A percentile compares a stretch with the other conserved stretches of the same genome.
Evolutionary conservation across 345 rosid species (phyloP).

Genomic region (Hibiscus mutabilis): DNA sequence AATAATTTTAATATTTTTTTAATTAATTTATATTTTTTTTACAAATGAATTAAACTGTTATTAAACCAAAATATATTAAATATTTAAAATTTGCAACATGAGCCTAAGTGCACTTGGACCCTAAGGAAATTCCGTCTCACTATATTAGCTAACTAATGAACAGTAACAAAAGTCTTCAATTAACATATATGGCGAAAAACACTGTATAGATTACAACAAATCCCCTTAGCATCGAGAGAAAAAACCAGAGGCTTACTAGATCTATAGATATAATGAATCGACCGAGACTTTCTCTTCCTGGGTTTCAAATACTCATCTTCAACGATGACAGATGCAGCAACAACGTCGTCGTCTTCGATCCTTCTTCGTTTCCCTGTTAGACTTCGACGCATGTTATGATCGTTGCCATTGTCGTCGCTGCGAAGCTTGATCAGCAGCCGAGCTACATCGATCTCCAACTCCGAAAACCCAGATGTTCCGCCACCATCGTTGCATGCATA

Average conservation of each 20-base stretch:
- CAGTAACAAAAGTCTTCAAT: no score
- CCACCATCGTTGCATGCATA: neutral
- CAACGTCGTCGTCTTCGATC: neutral
- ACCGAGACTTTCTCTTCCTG: neutral
- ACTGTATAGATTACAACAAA: no score
- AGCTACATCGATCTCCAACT: constrained; percentile 4
- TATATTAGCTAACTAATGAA: no score
- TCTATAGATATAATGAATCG: neutral
- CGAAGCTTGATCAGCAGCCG: neutral
- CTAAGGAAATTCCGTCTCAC: no score
- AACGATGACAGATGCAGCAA: neutral
- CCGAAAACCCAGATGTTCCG: neutral
- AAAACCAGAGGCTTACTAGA: neutral
- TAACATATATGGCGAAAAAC: no score
- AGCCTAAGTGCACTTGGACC: no score
- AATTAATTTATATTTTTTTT: no score
- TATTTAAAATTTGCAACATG: no score
- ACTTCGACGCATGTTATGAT: neutral
- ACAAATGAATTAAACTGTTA: no score
- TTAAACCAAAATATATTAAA: no score
- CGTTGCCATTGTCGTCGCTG: neutral
- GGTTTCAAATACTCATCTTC: neutral
- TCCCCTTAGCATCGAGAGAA: no score
- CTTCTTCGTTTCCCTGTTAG: neutral
- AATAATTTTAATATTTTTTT: no score